Evolutionary conservation across 306 rosid species (phyloP).

Genomic region (Acacia confusa): DNA sequence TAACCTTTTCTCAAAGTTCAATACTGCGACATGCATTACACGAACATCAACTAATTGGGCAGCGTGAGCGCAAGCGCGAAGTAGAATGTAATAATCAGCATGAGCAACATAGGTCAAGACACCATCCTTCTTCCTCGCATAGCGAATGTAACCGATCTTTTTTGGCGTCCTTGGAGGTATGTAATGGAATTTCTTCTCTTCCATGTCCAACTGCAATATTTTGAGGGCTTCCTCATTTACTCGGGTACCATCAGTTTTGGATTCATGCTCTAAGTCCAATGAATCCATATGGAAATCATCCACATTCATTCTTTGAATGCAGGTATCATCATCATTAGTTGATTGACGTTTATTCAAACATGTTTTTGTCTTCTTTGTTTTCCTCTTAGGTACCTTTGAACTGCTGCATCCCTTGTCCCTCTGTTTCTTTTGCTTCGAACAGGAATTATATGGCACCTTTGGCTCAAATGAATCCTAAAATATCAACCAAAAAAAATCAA

Average conservation of each 20-base stretch:
- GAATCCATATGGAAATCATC: no score
- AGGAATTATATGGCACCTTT: neutral
- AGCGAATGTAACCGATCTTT: neutral
- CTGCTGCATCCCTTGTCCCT: neutral
- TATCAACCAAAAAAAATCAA: neutral
- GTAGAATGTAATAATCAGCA: neutral
- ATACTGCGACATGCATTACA: neutral
- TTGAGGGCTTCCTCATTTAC: neutral
- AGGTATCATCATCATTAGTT: no score
- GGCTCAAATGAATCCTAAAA: neutral
- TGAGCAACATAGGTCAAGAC: neutral
- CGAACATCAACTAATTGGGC: neutral
- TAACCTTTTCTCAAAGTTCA: neutral
- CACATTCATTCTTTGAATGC: no score
- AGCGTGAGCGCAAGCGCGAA: neutral
- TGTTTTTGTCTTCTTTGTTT: neutral
- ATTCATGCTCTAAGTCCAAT: no score
- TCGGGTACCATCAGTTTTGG: neutral
- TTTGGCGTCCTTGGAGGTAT: neutral
- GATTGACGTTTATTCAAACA: neutral
- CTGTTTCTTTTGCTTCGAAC: neutral
- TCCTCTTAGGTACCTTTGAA: neutral
- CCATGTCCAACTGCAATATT: neutral
- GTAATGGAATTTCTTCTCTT: neutral
- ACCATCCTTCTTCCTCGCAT: neutral